A percentile compares a stretch with the other conserved stretches of the same genome.
These are phyloP conservation scores for Pseudogymnoascus sp. DNA, from an alignment of 2,329 filamentous ascomycete species.

Conservation along the genomic window DNA sequence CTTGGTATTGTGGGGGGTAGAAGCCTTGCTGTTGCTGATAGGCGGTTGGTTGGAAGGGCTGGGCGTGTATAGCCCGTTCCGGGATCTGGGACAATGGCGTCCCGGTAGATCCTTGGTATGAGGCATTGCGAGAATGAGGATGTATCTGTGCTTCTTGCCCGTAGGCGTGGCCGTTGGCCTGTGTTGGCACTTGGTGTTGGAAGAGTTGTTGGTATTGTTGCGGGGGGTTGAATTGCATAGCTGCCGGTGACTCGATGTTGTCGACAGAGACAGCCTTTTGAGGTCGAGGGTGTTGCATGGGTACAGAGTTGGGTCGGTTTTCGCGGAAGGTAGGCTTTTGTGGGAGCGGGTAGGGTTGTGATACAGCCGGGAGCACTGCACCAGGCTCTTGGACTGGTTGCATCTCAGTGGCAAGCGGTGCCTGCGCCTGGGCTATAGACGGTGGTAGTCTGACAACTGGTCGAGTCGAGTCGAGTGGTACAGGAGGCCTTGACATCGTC, in stretches of 20 bases:
- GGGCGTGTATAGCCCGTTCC: slow-evolving; percentile 83
- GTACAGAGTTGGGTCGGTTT: slow-evolving; percentile 44
- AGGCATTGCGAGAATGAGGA: slow-evolving; percentile 57
- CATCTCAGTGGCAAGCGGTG: slow-evolving; percentile 24
- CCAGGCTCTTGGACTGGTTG: not conserved
- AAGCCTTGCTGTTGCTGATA: slow-evolving; percentile 51
- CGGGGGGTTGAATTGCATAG: slow-evolving; percentile 46
- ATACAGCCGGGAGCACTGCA: slow-evolving; percentile 16
- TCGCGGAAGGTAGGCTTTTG: slow-evolving; percentile 52
- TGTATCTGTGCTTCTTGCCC: slow-evolving; percentile 44
- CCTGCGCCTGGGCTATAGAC: slow-evolving; percentile 24
- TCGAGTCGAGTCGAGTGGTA: slow-evolving; percentile 52
- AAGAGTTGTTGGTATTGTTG: slow-evolving; percentile 76
- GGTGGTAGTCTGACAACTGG: slow-evolving; percentile 82
- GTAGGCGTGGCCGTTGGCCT: slow-evolving; percentile 53
- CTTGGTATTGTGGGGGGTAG: slow-evolving; percentile 49
- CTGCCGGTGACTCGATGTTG: slow-evolving; percentile 74
- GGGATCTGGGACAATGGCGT: slow-evolving; percentile 88
- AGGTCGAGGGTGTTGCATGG: slow-evolving; percentile 91
- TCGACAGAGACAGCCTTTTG: slow-evolving; percentile 92
- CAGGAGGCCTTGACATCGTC: slow-evolving; percentile 59
- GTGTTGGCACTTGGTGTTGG: slow-evolving; percentile 84
- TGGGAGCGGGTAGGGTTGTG: slow-evolving; percentile 50
- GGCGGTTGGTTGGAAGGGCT: slow-evolving; percentile 73
- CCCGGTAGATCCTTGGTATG: slow-evolving; percentile 64